Evolutionary conservation across 768 basidiomycete genomes (phyloP).

Genomic region (Rhodotorula taiwanensis): DNA sequence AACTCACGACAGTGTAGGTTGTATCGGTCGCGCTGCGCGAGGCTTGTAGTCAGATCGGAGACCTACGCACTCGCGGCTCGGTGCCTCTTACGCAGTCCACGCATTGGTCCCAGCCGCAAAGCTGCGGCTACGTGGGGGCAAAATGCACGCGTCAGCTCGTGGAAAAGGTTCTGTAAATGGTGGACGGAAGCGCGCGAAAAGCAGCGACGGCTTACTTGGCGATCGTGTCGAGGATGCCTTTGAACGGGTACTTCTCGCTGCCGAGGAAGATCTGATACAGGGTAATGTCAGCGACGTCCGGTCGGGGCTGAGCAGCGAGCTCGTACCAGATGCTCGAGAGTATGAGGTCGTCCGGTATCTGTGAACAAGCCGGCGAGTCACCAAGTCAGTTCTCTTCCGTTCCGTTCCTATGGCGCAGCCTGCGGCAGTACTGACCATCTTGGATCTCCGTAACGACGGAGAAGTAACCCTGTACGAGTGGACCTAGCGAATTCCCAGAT

Average conservation of each 20-base stretch:
- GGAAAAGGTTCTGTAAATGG: background rate
- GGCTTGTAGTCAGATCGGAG: no score
- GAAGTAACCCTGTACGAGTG: constrained; percentile 34
- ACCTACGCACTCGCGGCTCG: no score
- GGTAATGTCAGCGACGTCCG: constrained; percentile 20
- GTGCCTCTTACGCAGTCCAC: constrained; percentile 75
- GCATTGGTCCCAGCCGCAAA: constrained; percentile 57
- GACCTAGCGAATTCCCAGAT: background rate
- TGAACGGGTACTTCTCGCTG: constrained; percentile 89
- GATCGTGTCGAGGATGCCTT: constrained; percentile 66
- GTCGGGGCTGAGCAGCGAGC: background rate
- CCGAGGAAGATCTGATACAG: constrained; percentile 69
- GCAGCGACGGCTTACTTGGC: constrained; percentile 74
- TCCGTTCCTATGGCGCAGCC: no score
- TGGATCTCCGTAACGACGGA: constrained; percentile 30
- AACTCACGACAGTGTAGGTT: constrained; percentile 67
- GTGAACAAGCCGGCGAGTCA: background rate
- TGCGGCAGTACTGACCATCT: constrained; percentile 9
- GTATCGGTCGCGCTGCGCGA: constrained; percentile 51
- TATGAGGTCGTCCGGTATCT: constrained; percentile 91
- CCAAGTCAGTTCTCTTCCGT: no score
- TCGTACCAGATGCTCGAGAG: constrained; percentile 75
- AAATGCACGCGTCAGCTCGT: background rate
- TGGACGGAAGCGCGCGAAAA: constrained; percentile 48
- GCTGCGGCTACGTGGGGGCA: background rate